Percentiles rank a stretch among this genome's conserved stretches.
Evolutionary conservation across 768 basidiomycete species (phyloP).

Genomic region (Nidula microcarpa): DNA sequence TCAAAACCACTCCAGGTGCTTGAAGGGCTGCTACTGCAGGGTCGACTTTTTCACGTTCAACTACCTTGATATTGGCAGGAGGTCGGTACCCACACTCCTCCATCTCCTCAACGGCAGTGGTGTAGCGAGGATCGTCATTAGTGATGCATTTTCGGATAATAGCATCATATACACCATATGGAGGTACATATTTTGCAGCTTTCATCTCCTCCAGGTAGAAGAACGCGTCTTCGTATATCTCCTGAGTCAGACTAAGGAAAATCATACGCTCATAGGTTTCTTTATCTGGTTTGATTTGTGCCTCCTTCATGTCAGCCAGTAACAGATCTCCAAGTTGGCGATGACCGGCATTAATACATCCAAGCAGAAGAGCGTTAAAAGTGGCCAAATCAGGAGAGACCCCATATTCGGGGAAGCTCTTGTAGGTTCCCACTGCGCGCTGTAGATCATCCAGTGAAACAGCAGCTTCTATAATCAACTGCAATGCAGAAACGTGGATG

Average conservation of each 20-base stretch:
- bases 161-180: slow-evolving; percentile 50
- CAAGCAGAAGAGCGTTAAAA: slow-evolving; percentile 67
- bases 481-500: slow-evolving; percentile 59
- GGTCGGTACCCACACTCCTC: slow-evolving; percentile 46
- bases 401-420: slow-evolving; percentile 50
- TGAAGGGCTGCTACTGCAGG: neutral
- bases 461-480: slow-evolving; percentile 64
- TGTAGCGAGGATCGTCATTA: slow-evolving; percentile 57
- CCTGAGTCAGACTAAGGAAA: slow-evolving; percentile 64
- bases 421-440: slow-evolving; percentile 77
- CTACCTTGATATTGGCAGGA: neutral
- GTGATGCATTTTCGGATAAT: slow-evolving; percentile 57
- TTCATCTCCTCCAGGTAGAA: slow-evolving; percentile 91
- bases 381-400: slow-evolving; percentile 58
- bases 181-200: slow-evolving; percentile 50
- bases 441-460: slow-evolving; percentile 62
- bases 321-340: slow-evolving; percentile 67
- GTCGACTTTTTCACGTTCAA: neutral
- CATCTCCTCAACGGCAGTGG: slow-evolving; percentile 72
- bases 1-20: neutral
- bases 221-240: slow-evolving; percentile 82
- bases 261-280: slow-evolving; percentile 69
- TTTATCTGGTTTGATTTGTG: slow-evolving; percentile 49
- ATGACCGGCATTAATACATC: slow-evolving; percentile 56
- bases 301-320: slow-evolving; percentile 61